Percentiles rank a stretch among this genome's conserved stretches.
phyloP scores from a whole-genome alignment of 805 yeast genomes.

The Wickerhamiella dianesei region DNA sequence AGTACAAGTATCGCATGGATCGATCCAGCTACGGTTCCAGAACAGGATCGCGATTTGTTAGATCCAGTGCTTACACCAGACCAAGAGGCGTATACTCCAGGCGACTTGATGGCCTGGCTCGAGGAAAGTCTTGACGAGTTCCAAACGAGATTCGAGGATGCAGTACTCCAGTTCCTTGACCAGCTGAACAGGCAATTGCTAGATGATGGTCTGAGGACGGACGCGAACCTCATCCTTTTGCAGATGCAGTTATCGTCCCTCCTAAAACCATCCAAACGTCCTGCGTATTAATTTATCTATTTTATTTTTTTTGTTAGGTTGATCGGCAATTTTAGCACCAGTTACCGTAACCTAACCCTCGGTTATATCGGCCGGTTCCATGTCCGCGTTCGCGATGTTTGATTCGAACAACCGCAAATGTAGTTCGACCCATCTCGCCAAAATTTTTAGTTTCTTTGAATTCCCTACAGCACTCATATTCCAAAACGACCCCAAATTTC shows the following conservation, averaged over 20 bases:
- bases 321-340: too few relatives aligned
- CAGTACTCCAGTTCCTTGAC: constrained; percentile 7
- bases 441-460: too few relatives aligned
- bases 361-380: too few relatives aligned
- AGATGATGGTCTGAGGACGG: neutral
- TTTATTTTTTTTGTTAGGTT: neutral
- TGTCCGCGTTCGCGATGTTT: too few relatives aligned
- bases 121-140: constrained; percentile 21
- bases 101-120: constrained; percentile 20
- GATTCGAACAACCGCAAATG: too few relatives aligned
- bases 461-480: too few relatives aligned
- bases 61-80: constrained; percentile 12
- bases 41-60: constrained; percentile 5
- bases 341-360: too few relatives aligned
- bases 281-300: neutral
- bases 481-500: too few relatives aligned
- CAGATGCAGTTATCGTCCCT: neutral
- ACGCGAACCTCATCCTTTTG: neutral
- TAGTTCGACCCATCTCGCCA: too few relatives aligned
- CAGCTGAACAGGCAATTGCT: constrained; percentile 4
- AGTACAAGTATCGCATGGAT: constrained; percentile 17
- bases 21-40: constrained; percentile 20
- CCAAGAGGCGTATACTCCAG: constrained; percentile 17
- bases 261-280: neutral
- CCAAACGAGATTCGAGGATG: constrained; percentile 29